Conservation (phyloP, 495 filamentous ascomycete species). For the Peziza echinospora region DNA sequence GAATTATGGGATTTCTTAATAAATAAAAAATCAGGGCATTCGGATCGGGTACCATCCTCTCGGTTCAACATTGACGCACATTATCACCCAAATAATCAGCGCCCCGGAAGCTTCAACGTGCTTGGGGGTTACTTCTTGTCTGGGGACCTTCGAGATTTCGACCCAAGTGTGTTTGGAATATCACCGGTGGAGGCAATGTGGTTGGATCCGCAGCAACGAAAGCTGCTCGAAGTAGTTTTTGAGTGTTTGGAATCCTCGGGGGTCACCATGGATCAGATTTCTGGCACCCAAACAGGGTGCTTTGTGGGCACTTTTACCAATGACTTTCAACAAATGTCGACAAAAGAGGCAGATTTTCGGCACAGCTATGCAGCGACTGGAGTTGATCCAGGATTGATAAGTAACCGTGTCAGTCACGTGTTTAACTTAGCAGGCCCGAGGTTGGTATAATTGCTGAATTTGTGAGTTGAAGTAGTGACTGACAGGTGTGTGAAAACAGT, state of each 20-base stretch:
- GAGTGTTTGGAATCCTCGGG: slow-evolving; percentile 34
- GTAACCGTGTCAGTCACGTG: slow-evolving; percentile 22
- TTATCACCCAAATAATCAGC: slow-evolving; percentile 20
- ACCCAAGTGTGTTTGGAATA: slow-evolving; percentile 38
- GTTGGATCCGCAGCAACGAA: slow-evolving; percentile 30
- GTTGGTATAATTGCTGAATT: not conserved
- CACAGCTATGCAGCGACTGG: slow-evolving; percentile 19
- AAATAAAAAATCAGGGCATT: slow-evolving; percentile 15
- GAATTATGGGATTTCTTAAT: slow-evolving; percentile 34
- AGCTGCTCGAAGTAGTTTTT: slow-evolving; percentile 37
- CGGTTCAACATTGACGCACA: slow-evolving; percentile 28
- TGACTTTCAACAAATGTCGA: slow-evolving; percentile 22
- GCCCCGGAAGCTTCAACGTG: slow-evolving; percentile 16
- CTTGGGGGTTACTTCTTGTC: slow-evolving; percentile 24
- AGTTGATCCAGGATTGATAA: slow-evolving; percentile 19
- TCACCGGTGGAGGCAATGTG: slow-evolving; percentile 31
- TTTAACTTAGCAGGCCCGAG: slow-evolving; percentile 10
- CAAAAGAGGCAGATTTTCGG: slow-evolving; percentile 16
- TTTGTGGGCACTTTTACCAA: slow-evolving; percentile 25
- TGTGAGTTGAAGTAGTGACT: slow-evolving; percentile 24
- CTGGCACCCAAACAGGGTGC: slow-evolving; percentile 22
- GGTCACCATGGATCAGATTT: slow-evolving; percentile 21
- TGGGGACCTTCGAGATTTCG: slow-evolving; percentile 27
- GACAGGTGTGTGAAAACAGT: too few relatives aligned
- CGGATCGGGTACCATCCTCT: slow-evolving; percentile 18